These are phyloP conservation scores for Vitis hybrid DNA, from an alignment of 177 flowering plant genomes.

Conservation along the genomic window DNA sequence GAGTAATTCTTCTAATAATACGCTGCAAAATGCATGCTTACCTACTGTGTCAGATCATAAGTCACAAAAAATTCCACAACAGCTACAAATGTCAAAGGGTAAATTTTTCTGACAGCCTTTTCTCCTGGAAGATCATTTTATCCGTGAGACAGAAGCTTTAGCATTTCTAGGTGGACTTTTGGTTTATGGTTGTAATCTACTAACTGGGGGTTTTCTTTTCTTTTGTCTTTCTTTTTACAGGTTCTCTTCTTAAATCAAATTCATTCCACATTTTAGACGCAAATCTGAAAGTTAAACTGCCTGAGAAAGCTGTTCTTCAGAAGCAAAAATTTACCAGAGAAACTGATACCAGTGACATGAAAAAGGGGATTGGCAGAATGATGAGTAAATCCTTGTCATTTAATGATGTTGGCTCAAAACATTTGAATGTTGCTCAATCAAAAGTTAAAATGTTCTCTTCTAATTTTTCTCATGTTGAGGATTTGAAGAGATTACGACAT, in stretches of 20 bases:
- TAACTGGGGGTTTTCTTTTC: not conserved
- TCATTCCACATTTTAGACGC: slow-evolving; percentile 5
- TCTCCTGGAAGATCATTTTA: not conserved
- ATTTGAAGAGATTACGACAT: not conserved
- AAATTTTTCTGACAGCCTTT: not conserved
- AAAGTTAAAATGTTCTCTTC: slow-evolving; percentile 5
- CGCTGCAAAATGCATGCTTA: not conserved
- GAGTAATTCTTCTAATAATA: not conserved
- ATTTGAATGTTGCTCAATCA: not conserved
- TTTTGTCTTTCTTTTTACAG: slow-evolving; percentile 8
- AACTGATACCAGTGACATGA: not conserved
- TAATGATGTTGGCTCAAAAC: not conserved
- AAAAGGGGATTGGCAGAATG: not conserved
- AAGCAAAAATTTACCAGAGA: not conserved
- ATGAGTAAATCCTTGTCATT: slow-evolving; percentile 10
- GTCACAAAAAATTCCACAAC: not conserved
- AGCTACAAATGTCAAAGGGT: not conserved
- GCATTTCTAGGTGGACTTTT: not conserved
- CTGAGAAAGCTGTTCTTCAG: not conserved
- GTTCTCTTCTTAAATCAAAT: slow-evolving; percentile 14
- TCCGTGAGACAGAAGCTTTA: not conserved
- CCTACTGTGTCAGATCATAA: slow-evolving; percentile 1
- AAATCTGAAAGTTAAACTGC: not conserved
- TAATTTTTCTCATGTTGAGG: not conserved
- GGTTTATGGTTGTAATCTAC: no score